Base-by-base conservation (phyloP, 208 protist genomes). In the Trypanosoma scelopori region DNA sequence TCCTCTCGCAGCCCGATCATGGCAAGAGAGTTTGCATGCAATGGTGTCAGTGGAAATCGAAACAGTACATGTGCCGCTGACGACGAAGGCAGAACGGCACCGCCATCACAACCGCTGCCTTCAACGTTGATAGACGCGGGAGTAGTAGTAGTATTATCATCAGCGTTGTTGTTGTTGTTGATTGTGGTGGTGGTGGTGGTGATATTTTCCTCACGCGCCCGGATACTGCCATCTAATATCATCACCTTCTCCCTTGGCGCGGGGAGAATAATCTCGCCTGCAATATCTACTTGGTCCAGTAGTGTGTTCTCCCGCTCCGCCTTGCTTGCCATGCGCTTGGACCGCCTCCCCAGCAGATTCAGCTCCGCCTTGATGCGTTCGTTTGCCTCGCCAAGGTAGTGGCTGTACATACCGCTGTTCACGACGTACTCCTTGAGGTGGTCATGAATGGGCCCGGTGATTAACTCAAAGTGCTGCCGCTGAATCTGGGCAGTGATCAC, bases 401-500 rank as follows among this genome's bases (percentile, higher is more conserved):
- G 69, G 47, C 82, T 74, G 69, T 93, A 93, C 20, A 72, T 82
- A 20, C 74, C 57, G 43, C 72, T 89, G 41, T 65, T 87, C 15
- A 79, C 74, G 41, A 92, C 71, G 43, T 92, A 92, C 75, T 89
- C 79, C 75, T 90, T 93, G 41, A 97, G 69, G 5, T 82, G 76
- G 28, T 93, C 87, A 30, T 82, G 72, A 48, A 95, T 91, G 25
- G 89, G 84, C 4, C 92, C 92, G 18, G 89, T 46, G 48, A 94
- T 89, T 35, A 93, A 70, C 63, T 97, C 92, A 71, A 95, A 94
- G 71, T 97, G 92, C 22, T 78, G 60, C 41, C 87, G 84, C 50
- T 84, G 91, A 62, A 97, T 89, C 63, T 80, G 80, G 9, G 84
- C 87, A 11, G 87, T 91, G 11, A 65, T 61, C 27, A 91, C 71